A percentile compares a stretch with the other conserved stretches of the same genome.
Conservation (phyloP, 2,329 filamentous ascomycete genomes). For the Trichoderma simmonsii region DNA sequence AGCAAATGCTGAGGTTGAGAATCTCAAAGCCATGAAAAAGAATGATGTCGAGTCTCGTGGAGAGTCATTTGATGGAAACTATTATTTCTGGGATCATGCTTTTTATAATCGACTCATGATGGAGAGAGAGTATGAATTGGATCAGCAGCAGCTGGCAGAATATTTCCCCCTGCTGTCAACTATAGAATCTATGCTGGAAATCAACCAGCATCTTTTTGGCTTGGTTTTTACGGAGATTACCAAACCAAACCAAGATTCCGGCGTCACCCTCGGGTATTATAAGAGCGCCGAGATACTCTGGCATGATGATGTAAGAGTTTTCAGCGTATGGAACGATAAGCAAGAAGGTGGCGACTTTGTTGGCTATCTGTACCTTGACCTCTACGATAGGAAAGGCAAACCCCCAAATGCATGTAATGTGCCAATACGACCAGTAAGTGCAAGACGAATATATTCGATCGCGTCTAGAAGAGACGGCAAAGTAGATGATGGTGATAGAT, state of each 20-base stretch:
- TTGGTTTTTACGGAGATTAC: not conserved
- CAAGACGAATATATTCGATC: not conserved
- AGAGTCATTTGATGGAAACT: not conserved
- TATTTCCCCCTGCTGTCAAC: not conserved
- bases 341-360: not conserved
- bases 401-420: not conserved
- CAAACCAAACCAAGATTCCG: not conserved
- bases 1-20: not conserved
- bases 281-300: not conserved
- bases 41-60: not conserved
- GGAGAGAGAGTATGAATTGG: not conserved
- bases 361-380: conserved; percentile 18
- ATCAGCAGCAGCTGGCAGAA: not conserved
- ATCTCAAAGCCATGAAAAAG: not conserved
- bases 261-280: not conserved
- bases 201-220: not conserved
- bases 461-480: not conserved
- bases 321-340: conserved; percentile 8
- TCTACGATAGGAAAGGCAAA: conserved; percentile 2
- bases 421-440: conserved; percentile 10
- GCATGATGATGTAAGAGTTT: not conserved
- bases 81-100: not conserved
- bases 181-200: not conserved
- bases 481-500: not conserved
- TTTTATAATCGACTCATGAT: not conserved